Conservation (phyloP, 108 stramenopile species). For the Nitzschia sp. region DNA sequence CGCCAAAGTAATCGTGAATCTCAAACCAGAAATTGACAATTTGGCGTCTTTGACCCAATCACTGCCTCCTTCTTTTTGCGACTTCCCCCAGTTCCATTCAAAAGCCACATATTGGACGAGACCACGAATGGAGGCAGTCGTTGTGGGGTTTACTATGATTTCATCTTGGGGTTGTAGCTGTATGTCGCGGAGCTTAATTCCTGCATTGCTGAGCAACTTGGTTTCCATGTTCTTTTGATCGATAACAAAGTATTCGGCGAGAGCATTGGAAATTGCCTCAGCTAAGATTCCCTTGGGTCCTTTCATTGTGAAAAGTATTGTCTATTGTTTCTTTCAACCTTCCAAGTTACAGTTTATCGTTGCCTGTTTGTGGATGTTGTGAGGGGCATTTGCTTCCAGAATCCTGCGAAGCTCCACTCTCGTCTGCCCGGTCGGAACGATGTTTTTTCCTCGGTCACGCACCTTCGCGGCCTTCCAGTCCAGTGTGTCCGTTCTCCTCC, state of each 20-base stretch:
- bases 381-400: no score
- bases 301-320: conserved; percentile 2
- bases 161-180: conserved; percentile 1
- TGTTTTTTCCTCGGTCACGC: no score
- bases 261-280: conserved; percentile 14
- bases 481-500: no score
- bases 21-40: background rate
- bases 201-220: conserved; percentile 2
- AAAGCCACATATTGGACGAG: conserved; percentile 7
- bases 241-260: conserved; percentile 20
- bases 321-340: no score
- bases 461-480: no score
- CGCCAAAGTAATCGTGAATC: conserved; percentile 8
- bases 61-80: background rate
- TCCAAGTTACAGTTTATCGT: no score
- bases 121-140: background rate
- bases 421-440: no score
- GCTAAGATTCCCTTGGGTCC: conserved; percentile 9
- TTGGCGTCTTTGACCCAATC: conserved; percentile 18
- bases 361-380: no score
- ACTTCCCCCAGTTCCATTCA: conserved; percentile 5
- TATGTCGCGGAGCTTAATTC: conserved; percentile 1
- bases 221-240: conserved; percentile 15
- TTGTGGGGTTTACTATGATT: background rate
- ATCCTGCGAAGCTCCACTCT: no score